Evolutionary conservation across 2,329 filamentous ascomycete genomes (phyloP).

Genomic region (Colletotrichum acutatum): DNA sequence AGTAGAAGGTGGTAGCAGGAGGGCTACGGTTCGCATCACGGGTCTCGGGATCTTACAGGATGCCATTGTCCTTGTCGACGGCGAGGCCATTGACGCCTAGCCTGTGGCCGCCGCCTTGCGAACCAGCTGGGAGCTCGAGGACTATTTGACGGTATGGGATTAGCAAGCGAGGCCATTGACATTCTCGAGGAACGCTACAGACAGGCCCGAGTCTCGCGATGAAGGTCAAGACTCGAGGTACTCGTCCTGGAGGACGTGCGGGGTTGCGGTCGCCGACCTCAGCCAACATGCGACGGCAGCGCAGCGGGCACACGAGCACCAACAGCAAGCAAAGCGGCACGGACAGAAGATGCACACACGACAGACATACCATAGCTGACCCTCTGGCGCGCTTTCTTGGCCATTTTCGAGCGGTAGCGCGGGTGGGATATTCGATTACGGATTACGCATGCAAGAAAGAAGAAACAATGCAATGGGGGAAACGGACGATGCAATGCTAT

Average conservation of each 20-base stretch:
- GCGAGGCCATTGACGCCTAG: constrained; percentile 95
- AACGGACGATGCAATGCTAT: not conserved
- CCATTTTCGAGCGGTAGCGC: constrained; percentile 56
- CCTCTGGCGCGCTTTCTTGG: constrained; percentile 75
- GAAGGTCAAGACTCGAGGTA: not conserved
- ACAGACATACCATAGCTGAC: constrained; percentile 72
- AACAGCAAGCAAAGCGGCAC: not conserved
- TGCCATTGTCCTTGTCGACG: constrained; percentile 83
- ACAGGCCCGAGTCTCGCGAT: not conserved
- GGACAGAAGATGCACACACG: constrained; percentile 5
- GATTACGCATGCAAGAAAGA: constrained; percentile 27
- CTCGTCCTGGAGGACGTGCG: constrained; percentile 20
- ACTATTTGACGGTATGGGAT: constrained; percentile 51
- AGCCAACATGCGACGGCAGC: constrained; percentile 12
- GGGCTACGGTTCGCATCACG: not conserved
- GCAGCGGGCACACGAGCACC: constrained; percentile 12
- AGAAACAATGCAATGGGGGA: not conserved
- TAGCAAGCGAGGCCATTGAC: constrained; percentile 11
- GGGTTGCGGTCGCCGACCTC: constrained; percentile 12
- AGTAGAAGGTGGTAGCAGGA: constrained; percentile 26
- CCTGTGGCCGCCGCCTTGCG: constrained; percentile 81
- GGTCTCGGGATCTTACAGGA: constrained; percentile 73
- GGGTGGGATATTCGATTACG: constrained; percentile 17
- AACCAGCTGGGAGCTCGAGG: constrained; percentile 65
- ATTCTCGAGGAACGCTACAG: constrained; percentile 1